These are phyloP conservation scores for Penicillium riverlandense DNA, from an alignment of 495 filamentous ascomycete genomes.

Conservation along the genomic window DNA sequence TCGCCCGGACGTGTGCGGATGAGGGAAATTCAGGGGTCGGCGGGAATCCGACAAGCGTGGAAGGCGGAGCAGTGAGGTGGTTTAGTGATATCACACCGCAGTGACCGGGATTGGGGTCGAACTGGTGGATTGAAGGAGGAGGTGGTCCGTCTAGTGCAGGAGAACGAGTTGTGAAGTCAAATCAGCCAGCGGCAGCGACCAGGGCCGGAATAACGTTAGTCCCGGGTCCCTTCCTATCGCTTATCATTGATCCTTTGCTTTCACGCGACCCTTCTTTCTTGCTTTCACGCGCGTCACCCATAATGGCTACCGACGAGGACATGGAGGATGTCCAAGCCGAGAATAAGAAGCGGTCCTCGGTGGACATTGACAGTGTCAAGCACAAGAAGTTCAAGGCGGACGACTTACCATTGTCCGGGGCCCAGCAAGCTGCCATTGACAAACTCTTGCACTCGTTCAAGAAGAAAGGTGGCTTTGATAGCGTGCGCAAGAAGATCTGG, in stretches of 20 bases:
- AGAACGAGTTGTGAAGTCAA: constrained; percentile 31
- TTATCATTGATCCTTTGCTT: constrained; percentile 9
- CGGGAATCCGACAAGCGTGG: constrained; percentile 3
- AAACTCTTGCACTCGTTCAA: constrained; percentile 74
- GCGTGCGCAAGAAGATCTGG: constrained; percentile 74
- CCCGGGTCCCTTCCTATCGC: constrained; percentile 17
- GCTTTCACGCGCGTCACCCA: constrained; percentile 4
- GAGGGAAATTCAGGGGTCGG: constrained; percentile 4
- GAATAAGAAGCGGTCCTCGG: constrained; percentile 16
- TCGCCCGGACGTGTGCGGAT: constrained; percentile 10
- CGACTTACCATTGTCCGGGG: constrained; percentile 68
- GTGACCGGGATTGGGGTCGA: constrained; percentile 9
- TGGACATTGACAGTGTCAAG: constrained; percentile 32
- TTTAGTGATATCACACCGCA: constrained; percentile 10
- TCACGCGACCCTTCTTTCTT: constrained; percentile 12
- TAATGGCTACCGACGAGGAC: constrained; percentile 39
- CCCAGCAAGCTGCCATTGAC: constrained; percentile 70
- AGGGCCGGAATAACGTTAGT: constrained; percentile 27
- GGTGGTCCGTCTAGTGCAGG: constrained; percentile 15
- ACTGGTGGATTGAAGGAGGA: constrained; percentile 9
- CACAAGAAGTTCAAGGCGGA: constrained; percentile 75
- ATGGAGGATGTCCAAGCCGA: constrained; percentile 19
- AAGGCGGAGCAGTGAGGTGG: constrained; percentile 1
- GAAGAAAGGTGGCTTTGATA: constrained; percentile 86
- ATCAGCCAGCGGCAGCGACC: constrained; percentile 35